Evolutionary conservation across 2,329 filamentous ascomycete genomes (phyloP), one percentile per base, ranked within the genome.

Genomic region (Nemania sp.): DNA sequence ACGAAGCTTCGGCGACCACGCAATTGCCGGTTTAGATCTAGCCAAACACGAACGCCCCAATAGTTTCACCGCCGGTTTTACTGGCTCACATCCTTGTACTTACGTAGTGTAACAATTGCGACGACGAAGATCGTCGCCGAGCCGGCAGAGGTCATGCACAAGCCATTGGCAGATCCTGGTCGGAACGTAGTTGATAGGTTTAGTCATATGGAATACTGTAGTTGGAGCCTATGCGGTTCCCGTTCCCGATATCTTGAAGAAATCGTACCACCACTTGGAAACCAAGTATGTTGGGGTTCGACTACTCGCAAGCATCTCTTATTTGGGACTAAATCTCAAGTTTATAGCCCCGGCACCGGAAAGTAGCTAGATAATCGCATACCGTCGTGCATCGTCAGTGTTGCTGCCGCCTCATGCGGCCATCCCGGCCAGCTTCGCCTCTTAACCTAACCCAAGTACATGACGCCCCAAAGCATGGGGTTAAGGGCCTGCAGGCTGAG

Each of bases 41-140:
- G 17, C 48, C 58, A 57, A 34, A 9, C 20, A 37, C 12, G 10
- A 29, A 49, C 11, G 20, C 13, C 48, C 20, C 20, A 39, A 40
- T 32, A 45, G 21, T 39, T 40, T 20, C 46, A 13, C 40, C 4
- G 32, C 21, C 13, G n/a, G n/a, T 15, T 17, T 20, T 43, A 39
- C 32, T 29, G 13, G 37, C 39, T 32, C 32, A 13, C 2, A n/a
- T 20, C 34, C 20, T 3, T 29, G 25, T 29, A 29, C 7, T 3
- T 29, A 40, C 47, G 52, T 43, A 52, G 47, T 51, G 52, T 43
- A 52, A 51, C 39, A 2, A 12, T 51, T 46, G n/a, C 40, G 42
- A 15, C 6, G n/a, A 25, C 18, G 32, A 18, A 18, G 12, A 21
- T 17, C 6, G 4, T n/a, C 42, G 11, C 20, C 29, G 43, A 2